These are phyloP conservation scores for Coniochaeta hoffmannii DNA, from an alignment of 2,329 filamentous ascomycete species.

Conservation along the genomic window DNA sequence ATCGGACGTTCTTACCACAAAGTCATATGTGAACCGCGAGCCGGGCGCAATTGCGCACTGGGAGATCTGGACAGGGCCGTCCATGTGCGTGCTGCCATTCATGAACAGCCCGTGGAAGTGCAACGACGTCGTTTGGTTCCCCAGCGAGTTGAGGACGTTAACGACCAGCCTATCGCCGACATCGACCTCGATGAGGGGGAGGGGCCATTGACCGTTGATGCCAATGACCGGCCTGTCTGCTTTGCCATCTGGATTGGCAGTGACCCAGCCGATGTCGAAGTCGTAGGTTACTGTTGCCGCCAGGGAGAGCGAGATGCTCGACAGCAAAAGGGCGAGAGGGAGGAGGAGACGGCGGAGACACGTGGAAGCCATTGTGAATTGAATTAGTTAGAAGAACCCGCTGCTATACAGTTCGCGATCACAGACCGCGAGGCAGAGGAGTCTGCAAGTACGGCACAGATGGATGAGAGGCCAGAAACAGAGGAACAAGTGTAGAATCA, in stretches of 20 bases:
- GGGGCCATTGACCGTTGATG: slow-evolving; percentile 71
- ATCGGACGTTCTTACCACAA: slow-evolving; percentile 40
- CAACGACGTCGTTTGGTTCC: slow-evolving; percentile 55
- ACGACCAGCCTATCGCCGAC: slow-evolving; percentile 55
- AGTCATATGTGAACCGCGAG: slow-evolving; percentile 60
- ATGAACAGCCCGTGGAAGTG: slow-evolving; percentile 68
- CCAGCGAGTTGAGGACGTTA: slow-evolving; percentile 51
- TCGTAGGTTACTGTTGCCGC: slow-evolving; percentile 48
- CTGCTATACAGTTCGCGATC: background rate
- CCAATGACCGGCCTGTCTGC: slow-evolving; percentile 61
- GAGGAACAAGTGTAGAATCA: background rate
- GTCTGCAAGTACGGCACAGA: background rate
- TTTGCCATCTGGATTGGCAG: slow-evolving; percentile 62
- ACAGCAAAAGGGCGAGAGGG: slow-evolving; percentile 4
- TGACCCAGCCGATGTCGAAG: slow-evolving; percentile 66
- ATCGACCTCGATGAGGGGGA: slow-evolving; percentile 56
- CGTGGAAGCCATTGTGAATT: background rate
- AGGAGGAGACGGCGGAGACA: background rate
- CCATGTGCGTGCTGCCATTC: slow-evolving; percentile 62
- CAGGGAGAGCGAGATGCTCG: slow-evolving; percentile 8
- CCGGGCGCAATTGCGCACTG: slow-evolving; percentile 63
- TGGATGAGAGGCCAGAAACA: background rate
- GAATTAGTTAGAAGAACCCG: background rate
- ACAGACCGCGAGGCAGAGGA: background rate
- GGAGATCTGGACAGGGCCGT: slow-evolving; percentile 58